phyloP scores from a whole-genome alignment of 1,139 yeast genomes.

The Blastobotrys arbuscula region DNA sequence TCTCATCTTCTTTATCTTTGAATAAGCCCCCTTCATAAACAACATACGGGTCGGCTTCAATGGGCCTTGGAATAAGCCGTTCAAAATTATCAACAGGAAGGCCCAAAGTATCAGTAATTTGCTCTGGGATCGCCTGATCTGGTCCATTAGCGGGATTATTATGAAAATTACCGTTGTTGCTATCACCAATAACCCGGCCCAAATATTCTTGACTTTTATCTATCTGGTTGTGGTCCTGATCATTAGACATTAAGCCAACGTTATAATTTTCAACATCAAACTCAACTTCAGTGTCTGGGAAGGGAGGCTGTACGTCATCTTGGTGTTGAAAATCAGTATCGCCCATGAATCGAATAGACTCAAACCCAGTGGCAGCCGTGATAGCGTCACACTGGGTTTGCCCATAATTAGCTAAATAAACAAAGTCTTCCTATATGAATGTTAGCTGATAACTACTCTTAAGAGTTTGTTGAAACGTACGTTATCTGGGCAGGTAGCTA shows the following conservation, averaged over 20 bases:
- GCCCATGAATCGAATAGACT: conserved; percentile 23
- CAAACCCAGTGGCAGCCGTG: conserved; percentile 4
- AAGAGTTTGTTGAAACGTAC: conserved; percentile 12
- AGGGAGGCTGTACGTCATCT: conserved; percentile 22
- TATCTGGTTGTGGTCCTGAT: too few relatives aligned
- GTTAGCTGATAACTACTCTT: conserved; percentile 1
- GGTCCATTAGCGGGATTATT: too few relatives aligned
- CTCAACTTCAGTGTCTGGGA: conserved; percentile 11
- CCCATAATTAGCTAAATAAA: conserved; percentile 11
- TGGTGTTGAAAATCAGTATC: conserved; percentile 24
- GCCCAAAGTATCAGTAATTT: background rate
- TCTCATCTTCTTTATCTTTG: background rate
- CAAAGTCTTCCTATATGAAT: background rate
- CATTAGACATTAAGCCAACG: background rate
- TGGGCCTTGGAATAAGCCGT: background rate
- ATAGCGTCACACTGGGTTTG: conserved; percentile 18
- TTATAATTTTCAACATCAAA: conserved; percentile 1
- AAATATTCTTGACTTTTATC: background rate
- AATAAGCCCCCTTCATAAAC: background rate
- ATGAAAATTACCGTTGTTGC: background rate
- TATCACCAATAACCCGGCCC: background rate
- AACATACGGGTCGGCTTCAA: background rate
- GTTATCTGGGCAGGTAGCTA: conserved; percentile 19
- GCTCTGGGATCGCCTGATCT: background rate
- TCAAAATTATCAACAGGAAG: background rate